Percentiles rank a stretch among this genome's conserved stretches.
phyloP scores from a whole-genome alignment of 2,329 filamentous ascomycete species.

The Aspergillus floridensis region DNA sequence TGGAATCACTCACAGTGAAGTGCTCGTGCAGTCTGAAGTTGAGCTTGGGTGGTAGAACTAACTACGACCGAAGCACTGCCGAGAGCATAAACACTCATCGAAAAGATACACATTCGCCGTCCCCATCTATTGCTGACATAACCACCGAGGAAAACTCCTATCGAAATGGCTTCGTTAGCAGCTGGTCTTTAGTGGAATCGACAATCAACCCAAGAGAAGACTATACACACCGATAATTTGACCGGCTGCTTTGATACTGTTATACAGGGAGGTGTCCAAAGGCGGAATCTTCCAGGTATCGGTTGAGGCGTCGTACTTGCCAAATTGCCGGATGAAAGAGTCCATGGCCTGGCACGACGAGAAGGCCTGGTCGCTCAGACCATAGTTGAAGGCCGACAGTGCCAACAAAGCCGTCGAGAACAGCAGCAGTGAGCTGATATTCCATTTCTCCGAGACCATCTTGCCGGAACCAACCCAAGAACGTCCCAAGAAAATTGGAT shows the following conservation, averaged over 20 bases:
- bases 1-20: not conserved
- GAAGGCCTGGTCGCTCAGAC: slow-evolving; percentile 1
- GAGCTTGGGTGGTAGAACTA: not conserved
- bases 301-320: not conserved
- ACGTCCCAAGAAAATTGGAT: too few relatives aligned
- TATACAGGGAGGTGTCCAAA: not conserved
- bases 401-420: not conserved
- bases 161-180: not conserved
- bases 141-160: not conserved
- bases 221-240: not conserved
- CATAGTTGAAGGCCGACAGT: slow-evolving; percentile 7
- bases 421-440: not conserved
- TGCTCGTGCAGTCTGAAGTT: not conserved
- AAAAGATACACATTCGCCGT: not conserved
- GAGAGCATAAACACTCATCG: slow-evolving; percentile 1
- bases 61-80: not conserved
- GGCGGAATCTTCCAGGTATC: not conserved
- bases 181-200: too few relatives aligned
- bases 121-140: slow-evolving; percentile 1
- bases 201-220: not conserved
- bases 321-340: not conserved
- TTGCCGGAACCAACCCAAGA: too few relatives aligned
- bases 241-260: not conserved
- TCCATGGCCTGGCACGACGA: slow-evolving; percentile 5
- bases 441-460: too few relatives aligned